Percentiles rank a stretch among this genome's conserved stretches.
Conservation (phyloP, 192 early-diverging fungal species). For the Chytriomyces sp. region DNA sequence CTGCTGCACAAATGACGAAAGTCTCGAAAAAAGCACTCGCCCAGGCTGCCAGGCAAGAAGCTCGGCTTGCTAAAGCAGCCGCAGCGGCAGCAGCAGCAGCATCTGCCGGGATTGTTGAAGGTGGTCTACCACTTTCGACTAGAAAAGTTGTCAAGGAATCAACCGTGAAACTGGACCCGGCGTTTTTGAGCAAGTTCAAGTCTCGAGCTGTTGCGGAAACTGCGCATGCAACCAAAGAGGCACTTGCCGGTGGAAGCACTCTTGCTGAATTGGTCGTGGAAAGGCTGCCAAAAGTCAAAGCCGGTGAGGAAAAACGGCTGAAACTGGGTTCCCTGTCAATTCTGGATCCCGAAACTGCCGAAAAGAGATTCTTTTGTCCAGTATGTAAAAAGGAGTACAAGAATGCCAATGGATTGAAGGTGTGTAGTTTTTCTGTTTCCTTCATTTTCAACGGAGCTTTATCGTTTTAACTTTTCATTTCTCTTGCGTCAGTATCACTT, state of each 20-base stretch:
- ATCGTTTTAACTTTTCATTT: conserved; percentile 8
- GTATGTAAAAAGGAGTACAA: conserved; percentile 99
- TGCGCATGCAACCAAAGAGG: conserved; percentile 8
- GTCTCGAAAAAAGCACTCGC: not conserved
- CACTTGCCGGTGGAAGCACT: conserved; percentile 3
- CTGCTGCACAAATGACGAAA: not conserved
- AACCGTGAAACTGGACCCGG: conserved; percentile 21
- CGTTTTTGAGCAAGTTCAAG: conserved; percentile 32
- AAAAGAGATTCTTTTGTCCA: conserved; percentile 69
- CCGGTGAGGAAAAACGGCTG: conserved; percentile 25
- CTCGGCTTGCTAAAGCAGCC: not conserved
- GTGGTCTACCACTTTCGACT: not conserved
- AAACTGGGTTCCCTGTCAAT: conserved; percentile 35
- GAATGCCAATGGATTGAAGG: conserved; percentile 95
- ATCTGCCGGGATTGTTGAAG: conserved; percentile 9
- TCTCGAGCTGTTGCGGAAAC: conserved; percentile 17
- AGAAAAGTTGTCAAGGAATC: too few species aligned
- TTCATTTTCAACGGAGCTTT: not conserved
- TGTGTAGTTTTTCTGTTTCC: conserved; percentile 33
- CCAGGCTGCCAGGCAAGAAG: not conserved
- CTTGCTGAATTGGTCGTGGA: conserved; percentile 24
- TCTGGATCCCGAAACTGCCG: conserved; percentile 33
- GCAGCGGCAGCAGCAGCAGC: conserved; percentile 6
- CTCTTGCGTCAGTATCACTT: conserved; percentile 30
- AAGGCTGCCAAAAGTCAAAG: conserved; percentile 28